Evolutionary conservation across 1,284 basidiomycete genomes (phyloP), one percentile per base, ranked within the genome.

Genomic region (Ganoderma sinense): DNA sequence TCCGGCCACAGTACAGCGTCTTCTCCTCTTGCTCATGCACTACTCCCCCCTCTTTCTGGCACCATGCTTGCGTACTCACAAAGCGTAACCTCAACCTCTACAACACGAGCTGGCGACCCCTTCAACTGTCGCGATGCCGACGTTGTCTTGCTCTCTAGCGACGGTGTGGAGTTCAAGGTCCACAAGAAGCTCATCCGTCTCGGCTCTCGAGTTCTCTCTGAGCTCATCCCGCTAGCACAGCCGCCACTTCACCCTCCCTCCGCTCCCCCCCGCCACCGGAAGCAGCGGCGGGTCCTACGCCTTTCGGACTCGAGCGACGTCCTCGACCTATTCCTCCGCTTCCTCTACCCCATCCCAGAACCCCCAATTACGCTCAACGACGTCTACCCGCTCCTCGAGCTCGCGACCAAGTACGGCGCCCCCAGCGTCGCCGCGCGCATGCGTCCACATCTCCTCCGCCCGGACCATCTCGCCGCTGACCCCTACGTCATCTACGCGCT

Each of bases 401-500:
- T 71, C 13, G 64, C 71, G 23, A 58, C 63, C 43, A 68, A 67
- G 48, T 71, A 73, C 63, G 60, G 53, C 51, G 61, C 69, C 11
- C 45, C 29, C 2, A 51, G 63, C 51, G 67, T 73, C 43, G 62
- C 53, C 20, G 45, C 56, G 14, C 69, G 69, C 48, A 59, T 74
- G 65, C 64, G 66, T 7, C 26, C 53, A 23, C 56, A 66, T 45
- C 65, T 68, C 36, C 76, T 81, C 63, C 43, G 81, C 33, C 69
- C 75, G 31, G 72, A 75, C 20, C 55, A 71, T 53, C 62, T 73
- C 40, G 67, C 70, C n/a, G n/a, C 29, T 20, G 77, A 82, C 23
- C 77, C 84, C 0, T 64, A 82, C n/a, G 76, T 74, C 20, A 66
- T 81, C 4, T 83, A 82, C 66, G 78, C 80, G 10, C 76, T 84